Base-by-base conservation (phyloP, 2,329 filamentous ascomycete genomes). In the Paecilomyces niveus region DNA sequence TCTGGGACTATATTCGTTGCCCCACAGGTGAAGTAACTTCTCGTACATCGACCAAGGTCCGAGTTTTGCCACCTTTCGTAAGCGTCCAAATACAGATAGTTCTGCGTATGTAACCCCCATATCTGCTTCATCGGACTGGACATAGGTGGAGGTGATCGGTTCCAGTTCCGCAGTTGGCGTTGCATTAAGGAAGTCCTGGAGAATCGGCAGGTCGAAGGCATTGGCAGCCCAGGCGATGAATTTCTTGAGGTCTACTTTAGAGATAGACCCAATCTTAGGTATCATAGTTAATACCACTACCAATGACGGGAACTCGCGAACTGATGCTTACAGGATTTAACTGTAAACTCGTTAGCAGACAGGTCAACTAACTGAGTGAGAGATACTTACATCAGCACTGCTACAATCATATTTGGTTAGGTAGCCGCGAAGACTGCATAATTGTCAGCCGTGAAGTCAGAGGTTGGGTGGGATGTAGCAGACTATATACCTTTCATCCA, bases 381-480 rank as follows among this genome's bases (percentile, higher is more conserved):
- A 56, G 22, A 24, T 18, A 59, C 64, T 85, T 68, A 87, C 78
- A 62, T 85, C 82, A 1, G 78, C 82, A 7, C 77, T 81, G 6
- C 73, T 78, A 57, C 76, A 78, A 64, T 89, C 87, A 67, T 89
- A 89, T 72, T 90, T 89, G n/a, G 87, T 90, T 22, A 88, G 76
- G 69, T 89, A 86, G 21, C 80, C 78, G 54, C 75, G 60, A 58
- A 75, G 56, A 67, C 66, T 67, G 11, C 79, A 81, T 29, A 80
- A 75, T 26, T 84, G 72, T 49, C 59, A 68, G 61, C 9, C 3
- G 56, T 67, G 54, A 63, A 58, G 56, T 9, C 59, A 55, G 13
- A 21, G 4, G 3, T 8, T 32, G 9, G 18, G 35, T 53, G 45
- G 6, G 31, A 65, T 61, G 55, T 61, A 68, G 64, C 66, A 35